Percentiles rank a stretch among this genome's conserved stretches.
Conservation (phyloP, 1,284 basidiomycete species). For the Amylostereum areolatum region DNA sequence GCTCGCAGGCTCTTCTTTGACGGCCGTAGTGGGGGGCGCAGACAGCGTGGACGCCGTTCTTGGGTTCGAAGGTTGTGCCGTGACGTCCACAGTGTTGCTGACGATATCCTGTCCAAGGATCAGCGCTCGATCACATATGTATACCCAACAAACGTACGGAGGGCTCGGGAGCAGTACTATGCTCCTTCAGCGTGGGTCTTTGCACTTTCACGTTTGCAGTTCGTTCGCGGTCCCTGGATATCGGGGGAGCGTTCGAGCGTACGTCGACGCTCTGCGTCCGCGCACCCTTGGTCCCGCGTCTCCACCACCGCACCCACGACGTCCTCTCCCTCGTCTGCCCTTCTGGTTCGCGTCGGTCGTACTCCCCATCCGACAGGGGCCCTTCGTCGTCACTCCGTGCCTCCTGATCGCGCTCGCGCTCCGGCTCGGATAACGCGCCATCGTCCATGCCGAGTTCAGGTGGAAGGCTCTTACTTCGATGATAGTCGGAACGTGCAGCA, state of each 20-base stretch:
- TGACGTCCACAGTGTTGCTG: neutral
- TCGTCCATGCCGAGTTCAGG: constrained; percentile 11
- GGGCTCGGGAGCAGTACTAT: constrained; percentile 16
- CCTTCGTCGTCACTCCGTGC: constrained; percentile 27
- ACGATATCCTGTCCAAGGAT: too few relatives aligned
- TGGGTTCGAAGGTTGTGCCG: neutral
- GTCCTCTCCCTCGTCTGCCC: constrained; percentile 46
- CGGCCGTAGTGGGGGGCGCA: neutral
- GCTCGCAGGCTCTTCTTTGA: neutral
- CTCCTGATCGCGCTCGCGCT: constrained; percentile 3
- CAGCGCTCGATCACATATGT: too few relatives aligned
- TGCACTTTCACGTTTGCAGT: neutral
- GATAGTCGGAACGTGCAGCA: constrained; percentile 5
- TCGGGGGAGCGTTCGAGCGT: too few relatives aligned
- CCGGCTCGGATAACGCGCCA: neutral
- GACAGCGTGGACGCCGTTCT: neutral
- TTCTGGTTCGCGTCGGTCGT: constrained; percentile 8
- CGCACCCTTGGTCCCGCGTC: constrained; percentile 40
- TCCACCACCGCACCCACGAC: constrained; percentile 78
- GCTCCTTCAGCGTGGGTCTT: constrained; percentile 23
- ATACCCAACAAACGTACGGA: neutral
- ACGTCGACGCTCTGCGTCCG: constrained; percentile 18
- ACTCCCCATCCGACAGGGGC: constrained; percentile 21
- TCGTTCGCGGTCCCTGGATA: too few relatives aligned
- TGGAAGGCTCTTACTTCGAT: constrained; percentile 16